Evolutionary conservation across 495 filamentous ascomycete genomes (phyloP), one percentile per base, ranked within the genome.

Genomic region (Staphylotrichum tortipilum): DNA sequence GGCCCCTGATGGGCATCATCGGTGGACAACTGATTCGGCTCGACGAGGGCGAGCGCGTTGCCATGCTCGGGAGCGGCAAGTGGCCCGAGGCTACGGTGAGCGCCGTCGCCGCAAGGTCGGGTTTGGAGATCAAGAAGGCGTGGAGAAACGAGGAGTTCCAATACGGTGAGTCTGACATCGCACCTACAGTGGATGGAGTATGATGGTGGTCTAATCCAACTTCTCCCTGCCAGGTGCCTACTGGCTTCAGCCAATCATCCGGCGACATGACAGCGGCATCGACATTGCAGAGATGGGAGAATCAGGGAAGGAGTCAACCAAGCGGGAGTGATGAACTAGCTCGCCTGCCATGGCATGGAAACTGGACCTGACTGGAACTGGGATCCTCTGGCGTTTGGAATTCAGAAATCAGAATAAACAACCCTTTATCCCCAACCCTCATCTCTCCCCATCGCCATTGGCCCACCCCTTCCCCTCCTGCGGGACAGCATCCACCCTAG

Each of bases 61-160:
- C 15, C 7, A 15, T 52, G 4, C n/a, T 55, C 12, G 37, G 42
- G 3, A 55, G 48, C 24, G 53, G 53, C 8, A 55, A 55, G 42
- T 55, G 53, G 53, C 30, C 53, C 3, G 29, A 28, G 42, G 22
- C 22, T 4, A 48, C 50, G 12, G 15, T 55, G 3, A 14, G 7
- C 12, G 9, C 1, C 2, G 38, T 55, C 9, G 29, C 24, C 12
- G 22, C 37, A 24, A 28, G 22, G 41, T 14, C 12, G 52, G 53
- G 53, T 26, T 36, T 17, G 30, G n/a, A n/a, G n/a, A n/a, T n/a
- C n/a, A n/a, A n/a, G n/a, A n/a, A n/a, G n/a, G n/a, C n/a, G n/a
- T n/a, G n/a, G n/a, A n/a, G n/a, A n/a, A n/a, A 44, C 15, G 17
- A 29, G 7, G 53, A 47, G 36, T 18, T 52, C 29, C 36, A 55